These are phyloP conservation scores for Saccharomyces pastorianus DNA, from an alignment of 1,139 yeast species.

Conservation along the genomic window DNA sequence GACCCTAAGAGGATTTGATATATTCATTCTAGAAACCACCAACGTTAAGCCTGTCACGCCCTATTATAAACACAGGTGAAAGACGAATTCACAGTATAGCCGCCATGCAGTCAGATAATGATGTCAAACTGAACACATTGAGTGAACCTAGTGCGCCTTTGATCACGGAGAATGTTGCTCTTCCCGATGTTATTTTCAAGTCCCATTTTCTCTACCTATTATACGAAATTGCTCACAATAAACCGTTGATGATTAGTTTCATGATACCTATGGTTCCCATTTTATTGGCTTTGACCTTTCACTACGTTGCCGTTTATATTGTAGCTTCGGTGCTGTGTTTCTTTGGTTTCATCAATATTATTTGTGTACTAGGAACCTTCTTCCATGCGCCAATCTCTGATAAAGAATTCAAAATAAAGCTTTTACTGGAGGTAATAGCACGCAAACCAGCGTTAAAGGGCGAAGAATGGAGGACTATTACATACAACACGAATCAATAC, in stretches of 20 bases:
- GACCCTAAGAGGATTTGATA: too few relatives aligned
- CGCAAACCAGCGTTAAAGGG: neutral
- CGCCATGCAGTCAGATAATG: neutral
- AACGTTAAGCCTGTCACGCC: too few relatives aligned
- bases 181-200: neutral
- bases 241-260: fast-evolving
- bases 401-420: too few relatives aligned
- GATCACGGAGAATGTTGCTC: neutral
- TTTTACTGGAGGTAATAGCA: neutral
- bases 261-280: neutral
- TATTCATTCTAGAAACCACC: too few relatives aligned
- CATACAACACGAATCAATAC: neutral
- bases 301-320: too few relatives aligned
- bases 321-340: too few relatives aligned
- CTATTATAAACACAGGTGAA: too few relatives aligned
- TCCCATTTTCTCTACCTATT: neutral
- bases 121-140: neutral
- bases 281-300: neutral
- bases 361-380: too few relatives aligned
- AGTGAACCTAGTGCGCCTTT: neutral
- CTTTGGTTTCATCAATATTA: too few relatives aligned
- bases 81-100: too few relatives aligned
- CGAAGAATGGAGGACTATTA: neutral
- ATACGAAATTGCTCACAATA: too few relatives aligned
- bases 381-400: too few relatives aligned